Conservation (phyloP, 257 asterid genomes). For the Cinchona pubescens region DNA sequence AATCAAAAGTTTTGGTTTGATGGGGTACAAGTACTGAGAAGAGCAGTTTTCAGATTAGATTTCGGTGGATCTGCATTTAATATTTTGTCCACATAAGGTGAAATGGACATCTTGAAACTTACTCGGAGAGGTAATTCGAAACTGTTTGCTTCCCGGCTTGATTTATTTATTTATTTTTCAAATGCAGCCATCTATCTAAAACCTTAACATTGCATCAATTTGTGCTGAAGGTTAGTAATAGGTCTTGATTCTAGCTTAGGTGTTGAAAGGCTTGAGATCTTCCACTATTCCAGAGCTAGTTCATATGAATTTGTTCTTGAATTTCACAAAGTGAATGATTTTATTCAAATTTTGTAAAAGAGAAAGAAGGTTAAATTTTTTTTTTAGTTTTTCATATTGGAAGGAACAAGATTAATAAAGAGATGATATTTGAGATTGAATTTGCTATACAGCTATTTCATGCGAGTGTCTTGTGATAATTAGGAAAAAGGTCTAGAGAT, state of each 20-base stretch:
- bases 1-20: not conserved
- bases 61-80: not conserved
- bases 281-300: not conserved
- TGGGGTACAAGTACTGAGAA: not conserved
- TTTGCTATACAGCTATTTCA: too few relatives aligned
- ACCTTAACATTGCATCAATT: not conserved
- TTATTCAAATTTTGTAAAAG: not conserved
- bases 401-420: too few relatives aligned
- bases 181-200: not conserved
- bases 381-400: too few relatives aligned
- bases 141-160: not conserved
- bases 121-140: not conserved
- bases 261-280: not conserved
- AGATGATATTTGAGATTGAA: too few relatives aligned
- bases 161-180: not conserved
- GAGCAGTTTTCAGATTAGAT: not conserved
- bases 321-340: not conserved
- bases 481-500: too few relatives aligned
- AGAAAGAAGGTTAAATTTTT: not conserved
- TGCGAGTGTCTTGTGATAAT: too few relatives aligned
- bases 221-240: not conserved
- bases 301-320: too few relatives aligned
- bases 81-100: not conserved
- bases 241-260: not conserved
- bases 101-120: not conserved